Conservation (phyloP, 2,329 filamentous ascomycete genomes). For the Boeremia exigua region DNA sequence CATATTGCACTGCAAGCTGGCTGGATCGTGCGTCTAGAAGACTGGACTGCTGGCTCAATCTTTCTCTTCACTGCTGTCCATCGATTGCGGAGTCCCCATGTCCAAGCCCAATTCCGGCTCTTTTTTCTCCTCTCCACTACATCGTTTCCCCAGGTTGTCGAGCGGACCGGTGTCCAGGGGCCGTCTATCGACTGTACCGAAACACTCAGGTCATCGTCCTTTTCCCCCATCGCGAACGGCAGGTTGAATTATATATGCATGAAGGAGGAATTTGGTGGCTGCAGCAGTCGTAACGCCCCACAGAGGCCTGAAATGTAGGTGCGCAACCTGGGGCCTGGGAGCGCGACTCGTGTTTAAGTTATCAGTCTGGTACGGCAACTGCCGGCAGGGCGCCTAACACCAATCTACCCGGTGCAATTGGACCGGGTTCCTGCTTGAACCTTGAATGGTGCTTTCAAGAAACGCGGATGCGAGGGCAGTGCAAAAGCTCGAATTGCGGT, state of each 20-base stretch:
- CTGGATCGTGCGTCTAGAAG: neutral
- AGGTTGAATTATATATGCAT: neutral
- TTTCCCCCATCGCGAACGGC: conserved; percentile 1
- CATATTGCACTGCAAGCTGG: neutral
- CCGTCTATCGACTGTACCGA: conserved; percentile 4
- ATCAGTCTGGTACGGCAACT: conserved; percentile 1
- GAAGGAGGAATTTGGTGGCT: neutral
- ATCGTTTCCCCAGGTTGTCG: conserved; percentile 13
- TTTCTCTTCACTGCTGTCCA: neutral
- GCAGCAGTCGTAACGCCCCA: neutral
- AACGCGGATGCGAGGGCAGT: too few relatives aligned
- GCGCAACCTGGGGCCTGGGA: too few relatives aligned
- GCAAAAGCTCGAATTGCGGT: too few relatives aligned
- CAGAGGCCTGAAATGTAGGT: neutral
- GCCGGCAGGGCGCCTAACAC: conserved; percentile 3
- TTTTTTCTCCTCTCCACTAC: neutral
- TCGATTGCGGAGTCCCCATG: conserved; percentile 4
- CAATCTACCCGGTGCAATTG: neutral
- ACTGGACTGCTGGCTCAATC: neutral
- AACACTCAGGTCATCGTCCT: neutral
- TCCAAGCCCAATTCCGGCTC: conserved; percentile 6
- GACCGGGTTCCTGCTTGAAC: too few relatives aligned
- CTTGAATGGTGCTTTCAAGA: too few relatives aligned
- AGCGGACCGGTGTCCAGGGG: neutral
- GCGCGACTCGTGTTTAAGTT: neutral